Evolutionary conservation across 306 rosid genomes (phyloP).

Genomic region (Gillenia trifoliata): DNA sequence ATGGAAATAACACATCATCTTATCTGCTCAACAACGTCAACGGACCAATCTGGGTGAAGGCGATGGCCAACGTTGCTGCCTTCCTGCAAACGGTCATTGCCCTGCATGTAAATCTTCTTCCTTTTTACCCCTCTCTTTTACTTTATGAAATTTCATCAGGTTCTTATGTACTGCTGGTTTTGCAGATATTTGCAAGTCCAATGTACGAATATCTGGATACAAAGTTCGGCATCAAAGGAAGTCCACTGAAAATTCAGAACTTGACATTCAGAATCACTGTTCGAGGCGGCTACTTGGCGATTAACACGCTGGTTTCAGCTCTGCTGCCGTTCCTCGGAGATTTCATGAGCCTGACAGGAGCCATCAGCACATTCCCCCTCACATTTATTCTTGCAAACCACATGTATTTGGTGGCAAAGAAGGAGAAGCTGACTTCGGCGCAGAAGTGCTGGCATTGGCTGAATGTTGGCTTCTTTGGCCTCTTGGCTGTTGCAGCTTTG

Average conservation of each 20-base stretch:
- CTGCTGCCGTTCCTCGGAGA: slow-evolving; percentile 92
- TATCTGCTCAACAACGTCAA: slow-evolving; percentile 69
- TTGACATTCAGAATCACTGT: slow-evolving; percentile 59
- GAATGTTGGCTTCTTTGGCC: slow-evolving; percentile 70
- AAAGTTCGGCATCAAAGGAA: slow-evolving; percentile 66
- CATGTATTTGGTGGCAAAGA: slow-evolving; percentile 78
- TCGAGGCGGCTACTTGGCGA: slow-evolving; percentile 76
- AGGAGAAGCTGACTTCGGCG: slow-evolving; percentile 44
- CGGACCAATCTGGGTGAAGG: slow-evolving; percentile 82
- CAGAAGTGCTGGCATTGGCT: slow-evolving; percentile 94
- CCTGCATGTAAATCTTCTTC: slow-evolving; percentile 55
- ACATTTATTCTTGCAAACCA: slow-evolving; percentile 94
- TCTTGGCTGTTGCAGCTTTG: slow-evolving; percentile 71
- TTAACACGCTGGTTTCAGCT: slow-evolving; percentile 74
- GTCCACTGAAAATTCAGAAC: slow-evolving; percentile 49
- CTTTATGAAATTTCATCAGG: not conserved
- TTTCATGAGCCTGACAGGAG: slow-evolving; percentile 98
- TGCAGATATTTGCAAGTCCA: slow-evolving; percentile 93
- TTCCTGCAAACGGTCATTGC: slow-evolving; percentile 89
- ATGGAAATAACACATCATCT: slow-evolving; percentile 67
- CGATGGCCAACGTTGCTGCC: slow-evolving; percentile 66
- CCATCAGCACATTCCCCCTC: slow-evolving; percentile 90
- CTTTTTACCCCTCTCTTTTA: not conserved
- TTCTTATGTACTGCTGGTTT: not conserved
- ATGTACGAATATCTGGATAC: slow-evolving; percentile 91